Base-by-base conservation (phyloP, 441 rosid species). In the Adansonia grandidieri region DNA sequence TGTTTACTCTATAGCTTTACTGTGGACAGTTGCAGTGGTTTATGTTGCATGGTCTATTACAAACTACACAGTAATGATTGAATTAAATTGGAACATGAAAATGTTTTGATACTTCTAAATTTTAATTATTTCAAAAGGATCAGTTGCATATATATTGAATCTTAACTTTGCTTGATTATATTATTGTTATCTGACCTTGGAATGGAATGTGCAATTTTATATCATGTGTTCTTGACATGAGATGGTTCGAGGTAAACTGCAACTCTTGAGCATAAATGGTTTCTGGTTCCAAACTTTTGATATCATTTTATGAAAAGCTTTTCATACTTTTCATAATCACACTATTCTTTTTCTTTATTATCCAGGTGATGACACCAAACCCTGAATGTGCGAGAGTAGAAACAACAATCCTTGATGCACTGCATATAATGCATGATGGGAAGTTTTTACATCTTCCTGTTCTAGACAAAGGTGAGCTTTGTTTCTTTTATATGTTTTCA, bases 371-470 rank as follows among this genome's bases (percentile, higher is more conserved):
- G 99, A 95, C 99, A 0, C 88, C 89, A 20, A 93, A 84, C 76
- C 98, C 99, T 51, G 97, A 95, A 81, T 88, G 92, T 77, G 96
- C 88, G 47, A 82, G 86, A 8, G 9, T 92, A 73, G 99, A 95
- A 80, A 88, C 95, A 24, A 84, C 97, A 53, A 91, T 93, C 62
- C 91, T 95, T 24, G 98, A 95, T 10, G 98, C 98, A 20, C 83
- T 95, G 84, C 99, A 93, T 79, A 75, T 88, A 74, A 95, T 93
- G 99, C 98, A 93, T 77, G 98, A 92, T 44, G 97, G 95, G 69
- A 95, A 95, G 85, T 95, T 95, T 79, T 83, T 95, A 64, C 99
- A 95, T 82, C 98, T 95, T 78, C 99, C 99, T 47, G 94, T 95
- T 54, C 13, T 94, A 66, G 95, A 92, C 79, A 92, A 87, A 84